phyloP scores from a whole-genome alignment of 2,329 filamentous ascomycete genomes.

The Colletotrichum liriopes region DNA sequence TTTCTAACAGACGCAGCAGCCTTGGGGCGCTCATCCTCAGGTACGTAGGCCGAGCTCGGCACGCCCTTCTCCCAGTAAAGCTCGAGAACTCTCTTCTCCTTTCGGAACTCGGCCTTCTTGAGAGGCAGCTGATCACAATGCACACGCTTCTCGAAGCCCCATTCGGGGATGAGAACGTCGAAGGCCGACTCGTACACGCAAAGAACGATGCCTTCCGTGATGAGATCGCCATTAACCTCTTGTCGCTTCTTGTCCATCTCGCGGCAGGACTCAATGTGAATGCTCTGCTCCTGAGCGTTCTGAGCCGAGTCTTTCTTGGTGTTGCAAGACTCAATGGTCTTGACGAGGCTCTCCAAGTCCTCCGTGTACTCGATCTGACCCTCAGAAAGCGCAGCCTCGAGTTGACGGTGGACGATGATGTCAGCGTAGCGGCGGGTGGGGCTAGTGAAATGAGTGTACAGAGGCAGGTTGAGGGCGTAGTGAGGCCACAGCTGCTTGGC shows the following conservation, averaged over 20 bases:
- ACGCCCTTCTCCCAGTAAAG: slow-evolving; percentile 99
- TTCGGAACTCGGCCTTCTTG: slow-evolving; percentile 99
- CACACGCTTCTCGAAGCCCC: slow-evolving; percentile 98
- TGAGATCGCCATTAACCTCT: slow-evolving; percentile 89
- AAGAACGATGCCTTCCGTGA: slow-evolving; percentile 95
- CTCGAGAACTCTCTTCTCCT: slow-evolving; percentile 94
- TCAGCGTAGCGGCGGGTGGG: slow-evolving; percentile 96
- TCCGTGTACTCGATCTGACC: slow-evolving; percentile 89
- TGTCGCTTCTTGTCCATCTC: slow-evolving; percentile 94
- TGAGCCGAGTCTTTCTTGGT: slow-evolving; percentile 99
- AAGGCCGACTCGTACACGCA: slow-evolving; percentile 99
- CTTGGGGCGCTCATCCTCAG: slow-evolving; percentile 96
- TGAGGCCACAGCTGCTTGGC: slow-evolving; percentile 85
- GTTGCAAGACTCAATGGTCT: slow-evolving; percentile 96
- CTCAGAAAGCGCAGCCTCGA: slow-evolving; percentile 88
- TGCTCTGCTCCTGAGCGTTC: slow-evolving; percentile 97
- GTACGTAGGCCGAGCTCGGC: slow-evolving; percentile 94
- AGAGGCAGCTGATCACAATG: slow-evolving; percentile 98
- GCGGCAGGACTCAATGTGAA: slow-evolving; percentile 97
- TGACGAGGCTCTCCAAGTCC: slow-evolving; percentile 88
- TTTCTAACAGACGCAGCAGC: slow-evolving; percentile 81
- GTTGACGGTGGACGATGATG: slow-evolving; percentile 93
- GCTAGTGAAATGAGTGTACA: slow-evolving; percentile 98
- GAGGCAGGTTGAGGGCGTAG: slow-evolving; percentile 91
- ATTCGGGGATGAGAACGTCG: slow-evolving; percentile 97